Evolutionary conservation across 305 asterid species (phyloP).

Genomic region (Euphrasia arctica): DNA sequence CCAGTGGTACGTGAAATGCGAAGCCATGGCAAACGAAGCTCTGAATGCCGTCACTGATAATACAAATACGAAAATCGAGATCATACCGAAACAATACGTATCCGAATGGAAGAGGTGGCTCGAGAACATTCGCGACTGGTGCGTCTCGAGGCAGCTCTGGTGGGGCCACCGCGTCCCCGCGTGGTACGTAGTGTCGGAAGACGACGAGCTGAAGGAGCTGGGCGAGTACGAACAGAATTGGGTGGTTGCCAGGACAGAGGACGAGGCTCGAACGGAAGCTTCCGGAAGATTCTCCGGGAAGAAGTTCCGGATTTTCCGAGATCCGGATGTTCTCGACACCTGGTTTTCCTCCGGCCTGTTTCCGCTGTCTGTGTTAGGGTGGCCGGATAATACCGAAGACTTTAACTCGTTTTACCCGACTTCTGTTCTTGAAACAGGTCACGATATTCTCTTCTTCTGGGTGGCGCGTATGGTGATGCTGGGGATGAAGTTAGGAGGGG

Average conservation of each 20-base stretch:
- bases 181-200: conserved; percentile 76
- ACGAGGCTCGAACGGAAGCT: conserved; percentile 72
- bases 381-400: conserved; percentile 89
- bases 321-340: conserved; percentile 92
- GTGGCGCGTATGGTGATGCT: conserved; percentile 98
- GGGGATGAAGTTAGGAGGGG: conserved; percentile 93
- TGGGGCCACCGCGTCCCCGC: conserved; percentile 98
- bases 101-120: conserved; percentile 90
- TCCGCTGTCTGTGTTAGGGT: conserved; percentile 85
- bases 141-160: conserved; percentile 97
- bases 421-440: conserved; percentile 94
- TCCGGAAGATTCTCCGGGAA: conserved; percentile 49
- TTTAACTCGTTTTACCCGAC: conserved; percentile 75
- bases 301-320: conserved; percentile 65
- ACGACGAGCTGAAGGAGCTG: conserved; percentile 61
- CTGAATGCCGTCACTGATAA: conserved; percentile 39
- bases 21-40: conserved; percentile 62
- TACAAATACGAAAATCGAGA: conserved; percentile 54
- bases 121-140: conserved; percentile 95
- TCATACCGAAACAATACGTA: conserved; percentile 82
- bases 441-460: conserved; percentile 94
- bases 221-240: conserved; percentile 62
- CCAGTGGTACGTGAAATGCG: conserved; percentile 72
- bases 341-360: conserved; percentile 99
- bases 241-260: conserved; percentile 80